Base-by-base conservation (phyloP, 192 early-diverging fungal species). In the Piromyces finnis region DNA sequence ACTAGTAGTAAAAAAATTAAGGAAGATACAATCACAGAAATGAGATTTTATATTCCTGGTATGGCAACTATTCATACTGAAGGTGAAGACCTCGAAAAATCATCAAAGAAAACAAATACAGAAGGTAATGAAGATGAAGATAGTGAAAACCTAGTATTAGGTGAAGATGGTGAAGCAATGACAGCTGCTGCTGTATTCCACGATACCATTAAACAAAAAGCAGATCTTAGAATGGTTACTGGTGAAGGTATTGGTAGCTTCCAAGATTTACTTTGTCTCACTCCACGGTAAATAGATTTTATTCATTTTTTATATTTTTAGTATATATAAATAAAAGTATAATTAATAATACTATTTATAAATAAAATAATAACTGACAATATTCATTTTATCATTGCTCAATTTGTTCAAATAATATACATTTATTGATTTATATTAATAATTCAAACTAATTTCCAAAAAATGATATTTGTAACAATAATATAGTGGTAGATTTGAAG, bases 41-140 rank as follows among this genome's bases (percentile, higher is more conserved):
- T 97, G 81, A 88, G 93, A 12, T 96, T 98, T 84, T 97, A 94
- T 83, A 89, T 98, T 12, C 97, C 97, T 1, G 96, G 96, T 16
- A 91, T 87, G 30, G 88, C 87, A 3, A 91, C 89, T 12, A 80
- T 68, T n/a, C 51, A 68, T 68, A 68, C 51, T 26, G 51, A 68
- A 68, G 51, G 26, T 82, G 81, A 30, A 35, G 78, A 41, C 79
- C 27, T 28, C 78, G 41, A 77, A 85, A 88, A 80, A 82, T 84
- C 37, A 84, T 79, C 59, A 83, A 88, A 77, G 80, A 83, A 35
- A 18, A 6, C 39, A 29, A 80, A 35, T 29, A 79, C 26, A 15
- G 39, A 79, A 78, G 80, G 29, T 80, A 68, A 82, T 37, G 83
- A 82, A 29, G 85, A 83, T 35, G 85, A 88, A 27, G 87, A 82